These are phyloP conservation scores for Metschnikowia anglica DNA, from an alignment of 805 yeast genomes.

Conservation along the genomic window DNA sequence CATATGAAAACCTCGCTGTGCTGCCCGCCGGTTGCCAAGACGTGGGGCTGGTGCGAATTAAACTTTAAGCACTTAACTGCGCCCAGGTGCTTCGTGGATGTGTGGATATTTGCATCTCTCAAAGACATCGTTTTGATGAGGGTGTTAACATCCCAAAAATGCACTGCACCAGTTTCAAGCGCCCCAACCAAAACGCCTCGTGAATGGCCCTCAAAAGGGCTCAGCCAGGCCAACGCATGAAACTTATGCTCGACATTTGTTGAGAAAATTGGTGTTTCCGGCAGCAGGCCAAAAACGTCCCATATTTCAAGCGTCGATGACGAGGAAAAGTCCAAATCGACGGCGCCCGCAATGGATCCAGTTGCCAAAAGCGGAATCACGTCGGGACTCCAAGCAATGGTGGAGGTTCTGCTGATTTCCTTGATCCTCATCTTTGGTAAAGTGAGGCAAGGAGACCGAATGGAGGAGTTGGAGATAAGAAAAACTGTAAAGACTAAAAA, in stretches of 20 bases:
- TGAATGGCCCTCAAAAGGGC: conserved; percentile 48
- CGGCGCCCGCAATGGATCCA: conserved; percentile 95
- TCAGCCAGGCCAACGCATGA: conserved; percentile 83
- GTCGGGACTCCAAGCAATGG: conserved; percentile 94
- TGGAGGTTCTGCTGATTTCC: conserved; percentile 81
- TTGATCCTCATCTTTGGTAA: conserved; percentile 50
- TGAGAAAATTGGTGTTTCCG: conserved; percentile 34
- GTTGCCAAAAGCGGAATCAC: conserved; percentile 75
- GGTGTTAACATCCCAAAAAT: conserved; percentile 72
- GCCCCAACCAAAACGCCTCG: conserved; percentile 79
- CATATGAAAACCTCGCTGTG: conserved; percentile 86
- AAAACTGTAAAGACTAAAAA: not conserved
- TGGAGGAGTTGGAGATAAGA: not conserved
- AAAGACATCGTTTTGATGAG: conserved; percentile 43
- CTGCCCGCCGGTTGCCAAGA: conserved; percentile 85
- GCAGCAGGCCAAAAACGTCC: conserved; percentile 53
- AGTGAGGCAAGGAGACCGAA: conserved; percentile 1
- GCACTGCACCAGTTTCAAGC: conserved; percentile 75
- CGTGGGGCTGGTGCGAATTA: conserved; percentile 68
- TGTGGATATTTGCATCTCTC: conserved; percentile 46
- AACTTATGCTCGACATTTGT: conserved; percentile 46
- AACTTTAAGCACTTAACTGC: conserved; percentile 73
- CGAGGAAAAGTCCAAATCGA: conserved; percentile 83
- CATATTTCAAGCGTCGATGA: conserved; percentile 77
- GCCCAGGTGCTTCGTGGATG: conserved; percentile 59